Evolutionary conservation across 495 filamentous ascomycete genomes (phyloP), one percentile per base, ranked within the genome.

Genomic region (Glutinoglossum americanum): DNA sequence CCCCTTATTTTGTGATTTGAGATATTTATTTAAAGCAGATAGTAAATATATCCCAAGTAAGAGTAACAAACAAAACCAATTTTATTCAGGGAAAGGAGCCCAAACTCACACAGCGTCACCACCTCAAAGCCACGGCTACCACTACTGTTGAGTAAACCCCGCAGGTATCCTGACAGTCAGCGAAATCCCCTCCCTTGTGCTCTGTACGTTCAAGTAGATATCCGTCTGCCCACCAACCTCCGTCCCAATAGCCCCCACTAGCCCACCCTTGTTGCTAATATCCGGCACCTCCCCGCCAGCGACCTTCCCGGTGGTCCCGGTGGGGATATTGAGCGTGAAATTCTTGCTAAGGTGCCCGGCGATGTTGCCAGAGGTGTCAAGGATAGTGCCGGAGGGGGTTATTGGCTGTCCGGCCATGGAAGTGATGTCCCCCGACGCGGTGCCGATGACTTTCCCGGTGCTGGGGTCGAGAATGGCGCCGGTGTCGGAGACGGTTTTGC

Each of bases 71-170:
- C n/a, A n/a, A n/a, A n/a, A n/a, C n/a, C n/a, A n/a, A n/a, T n/a
- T n/a, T n/a, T n/a, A n/a, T n/a, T n/a, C n/a, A 33, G 9, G 30
- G 30, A 33, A 9, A 3, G 30, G 9, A 33, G 9, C 30, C 9
- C 9, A 9, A 33, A 9, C 30, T 9, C 30, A 33, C 9, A 33
- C 30, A 33, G 30, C 4, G 9, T 33, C 30, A 3, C 9, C 13
- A 27, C 21, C 7, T 55, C 21, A 15, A 11, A 21, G 9, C 28
- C 9, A 19, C 62, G 55, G 10, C 57, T 60, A 28, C 61, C 54
- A 33, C 61, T 57, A 32, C 64, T 64, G 30, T 59, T 55, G 53
- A 4, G 28, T 30, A 33, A 55, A 33, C 9, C 53, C 53, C 15
- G 28, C 27, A 9, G 55, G 55, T 1, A 57, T 57, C 55, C 47